phyloP scores from a whole-genome alignment of 2,329 filamentous ascomycete genomes.

The Catunica adiposa region DNA sequence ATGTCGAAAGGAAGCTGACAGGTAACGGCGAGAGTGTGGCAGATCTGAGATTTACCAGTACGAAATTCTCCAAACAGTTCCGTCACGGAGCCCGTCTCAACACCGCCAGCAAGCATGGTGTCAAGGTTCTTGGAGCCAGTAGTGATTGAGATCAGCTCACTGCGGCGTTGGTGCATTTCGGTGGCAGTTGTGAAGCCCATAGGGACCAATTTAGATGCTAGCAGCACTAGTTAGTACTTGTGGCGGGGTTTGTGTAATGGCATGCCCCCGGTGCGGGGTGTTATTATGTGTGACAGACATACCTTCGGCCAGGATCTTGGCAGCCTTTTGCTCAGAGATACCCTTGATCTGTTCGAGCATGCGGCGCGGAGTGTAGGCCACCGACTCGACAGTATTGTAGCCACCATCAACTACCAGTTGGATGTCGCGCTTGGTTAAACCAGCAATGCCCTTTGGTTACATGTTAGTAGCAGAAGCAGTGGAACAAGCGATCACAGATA shows the following conservation, averaged over 20 bases:
- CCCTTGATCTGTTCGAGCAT: conserved; percentile 90
- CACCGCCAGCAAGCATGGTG: conserved; percentile 79
- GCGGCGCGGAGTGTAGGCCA: conserved; percentile 78
- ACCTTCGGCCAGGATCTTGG: conserved; percentile 83
- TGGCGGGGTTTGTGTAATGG: too few species aligned
- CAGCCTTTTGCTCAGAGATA: conserved; percentile 91
- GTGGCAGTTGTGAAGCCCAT: conserved; percentile 99
- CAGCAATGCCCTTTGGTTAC: conserved; percentile 53
- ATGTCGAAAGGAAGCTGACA: conserved; percentile 97
- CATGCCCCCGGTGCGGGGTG: neutral
- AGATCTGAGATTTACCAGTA: conserved; percentile 97
- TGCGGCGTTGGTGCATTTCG: conserved; percentile 94
- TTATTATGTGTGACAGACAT: conserved; percentile 16
- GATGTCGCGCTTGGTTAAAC: conserved; percentile 87
- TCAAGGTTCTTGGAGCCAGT: conserved; percentile 96
- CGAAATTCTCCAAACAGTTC: conserved; percentile 97
- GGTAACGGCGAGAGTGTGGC: conserved; percentile 94
- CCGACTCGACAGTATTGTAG: conserved; percentile 86
- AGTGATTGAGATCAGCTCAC: conserved; percentile 93
- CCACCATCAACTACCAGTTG: conserved; percentile 83
- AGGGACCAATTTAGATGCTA: conserved; percentile 86
- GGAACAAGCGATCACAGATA: neutral
- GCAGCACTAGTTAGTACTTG: conserved; percentile 31
- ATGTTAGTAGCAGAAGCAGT: neutral
- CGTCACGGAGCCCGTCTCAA: conserved; percentile 95